phyloP scores from a whole-genome alignment of 495 filamentous ascomycete species.

The Choiromyces venosus region DNA sequence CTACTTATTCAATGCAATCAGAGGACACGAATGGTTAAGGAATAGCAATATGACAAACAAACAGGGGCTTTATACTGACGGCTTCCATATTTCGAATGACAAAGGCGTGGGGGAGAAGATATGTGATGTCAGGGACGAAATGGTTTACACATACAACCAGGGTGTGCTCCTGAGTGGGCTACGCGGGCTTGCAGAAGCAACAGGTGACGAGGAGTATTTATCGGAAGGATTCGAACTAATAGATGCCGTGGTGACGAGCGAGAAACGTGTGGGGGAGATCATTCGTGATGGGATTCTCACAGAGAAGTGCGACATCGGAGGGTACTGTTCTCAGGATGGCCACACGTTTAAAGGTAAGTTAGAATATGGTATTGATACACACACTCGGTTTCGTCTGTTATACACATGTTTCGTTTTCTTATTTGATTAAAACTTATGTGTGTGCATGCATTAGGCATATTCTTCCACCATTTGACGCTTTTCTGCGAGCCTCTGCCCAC shows the following conservation, averaged over 20 bases:
- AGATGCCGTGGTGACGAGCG: slow-evolving; percentile 40
- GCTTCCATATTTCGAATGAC: slow-evolving; percentile 68
- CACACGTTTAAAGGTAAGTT: slow-evolving; percentile 80
- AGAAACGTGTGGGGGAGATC: slow-evolving; percentile 49
- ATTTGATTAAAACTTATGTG: background rate
- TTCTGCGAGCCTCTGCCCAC: slow-evolving; percentile 66
- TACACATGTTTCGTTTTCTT: background rate
- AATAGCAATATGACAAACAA: slow-evolving; percentile 73
- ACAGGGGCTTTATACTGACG: slow-evolving; percentile 77
- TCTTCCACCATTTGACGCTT: slow-evolving; percentile 63
- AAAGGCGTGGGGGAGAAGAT: slow-evolving; percentile 50
- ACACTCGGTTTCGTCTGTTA: background rate
- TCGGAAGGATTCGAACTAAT: slow-evolving; percentile 68
- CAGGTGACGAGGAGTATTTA: slow-evolving; percentile 61
- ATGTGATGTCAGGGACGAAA: slow-evolving; percentile 76
- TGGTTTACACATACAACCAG: slow-evolving; percentile 96
- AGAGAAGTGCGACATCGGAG: slow-evolving; percentile 73
- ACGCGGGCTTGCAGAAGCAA: slow-evolving; percentile 71
- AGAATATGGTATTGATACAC: slow-evolving; percentile 62
- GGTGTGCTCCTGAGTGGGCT: slow-evolving; percentile 85
- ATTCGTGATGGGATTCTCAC: slow-evolving; percentile 80
- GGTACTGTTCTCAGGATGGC: slow-evolving; percentile 71
- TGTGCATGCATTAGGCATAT: slow-evolving; percentile 22
- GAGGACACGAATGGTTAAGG: slow-evolving; percentile 77
- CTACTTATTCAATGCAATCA: slow-evolving; percentile 64